Evolutionary conservation across 352 stramenopile genomes (phyloP).

Genomic region (Pythium phragmitis): DNA sequence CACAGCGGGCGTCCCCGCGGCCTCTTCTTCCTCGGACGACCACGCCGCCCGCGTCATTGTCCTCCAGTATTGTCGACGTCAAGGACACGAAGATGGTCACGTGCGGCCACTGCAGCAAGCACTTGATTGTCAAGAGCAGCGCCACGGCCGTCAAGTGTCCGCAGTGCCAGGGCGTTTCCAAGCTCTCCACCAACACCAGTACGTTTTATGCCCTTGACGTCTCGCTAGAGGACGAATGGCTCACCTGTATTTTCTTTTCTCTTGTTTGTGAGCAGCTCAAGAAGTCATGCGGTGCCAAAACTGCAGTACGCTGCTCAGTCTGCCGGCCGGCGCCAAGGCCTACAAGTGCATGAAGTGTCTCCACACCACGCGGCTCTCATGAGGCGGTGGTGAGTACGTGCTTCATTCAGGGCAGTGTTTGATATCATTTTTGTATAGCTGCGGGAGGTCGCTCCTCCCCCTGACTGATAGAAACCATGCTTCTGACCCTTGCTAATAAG

Average conservation of each 20-base stretch:
- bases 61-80: constrained; percentile 44
- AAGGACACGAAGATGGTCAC: constrained; percentile 84
- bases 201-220: constrained; percentile 26
- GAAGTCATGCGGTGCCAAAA: constrained; percentile 88
- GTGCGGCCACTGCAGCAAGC: constrained; percentile 82
- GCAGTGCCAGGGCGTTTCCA: constrained; percentile 76
- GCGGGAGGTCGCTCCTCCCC: neutral
- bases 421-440: constrained; percentile 3
- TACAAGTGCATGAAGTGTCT: constrained; percentile 91
- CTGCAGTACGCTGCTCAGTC: constrained; percentile 81
- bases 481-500: neutral
- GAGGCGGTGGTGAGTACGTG: constrained; percentile 11
- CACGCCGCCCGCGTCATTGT: neutral
- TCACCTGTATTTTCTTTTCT: constrained; percentile 3
- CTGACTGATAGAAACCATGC: constrained; percentile 12
- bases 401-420: neutral
- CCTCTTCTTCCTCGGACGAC: neutral
- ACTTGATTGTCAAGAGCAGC: constrained; percentile 78
- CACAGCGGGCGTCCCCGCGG: neutral
- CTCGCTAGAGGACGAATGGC: neutral
- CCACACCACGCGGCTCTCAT: constrained; percentile 77
- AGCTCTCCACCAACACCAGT: constrained; percentile 83
- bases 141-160: constrained; percentile 82
- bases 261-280: constrained; percentile 46
- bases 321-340: constrained; percentile 72